phyloP scores from a whole-genome alignment of 1,139 yeast genomes.

The Lodderomyces oxycetoniae region DNA sequence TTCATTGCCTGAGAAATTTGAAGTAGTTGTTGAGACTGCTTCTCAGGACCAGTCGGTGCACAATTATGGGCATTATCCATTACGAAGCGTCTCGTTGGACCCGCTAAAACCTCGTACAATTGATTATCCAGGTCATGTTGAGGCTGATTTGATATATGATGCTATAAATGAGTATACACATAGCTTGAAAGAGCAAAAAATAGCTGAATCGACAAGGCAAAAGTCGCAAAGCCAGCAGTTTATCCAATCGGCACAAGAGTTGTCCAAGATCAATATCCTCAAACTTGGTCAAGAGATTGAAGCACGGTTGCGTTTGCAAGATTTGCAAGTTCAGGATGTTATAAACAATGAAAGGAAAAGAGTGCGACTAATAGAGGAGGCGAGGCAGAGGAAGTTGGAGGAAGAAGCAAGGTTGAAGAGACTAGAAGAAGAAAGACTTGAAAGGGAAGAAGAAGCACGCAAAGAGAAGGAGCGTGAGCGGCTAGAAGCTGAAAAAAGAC shows the following conservation, averaged over 20 bases:
- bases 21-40: conserved; percentile 15
- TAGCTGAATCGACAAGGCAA: not conserved
- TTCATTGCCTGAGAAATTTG: conserved; percentile 25
- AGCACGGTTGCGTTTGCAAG: conserved; percentile 15
- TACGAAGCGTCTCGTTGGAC: conserved; percentile 1
- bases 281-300: conserved; percentile 7
- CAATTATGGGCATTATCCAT: not conserved
- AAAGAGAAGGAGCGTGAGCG: conserved; percentile 11
- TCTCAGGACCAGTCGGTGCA: not conserved
- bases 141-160: conserved; percentile 7
- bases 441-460: conserved; percentile 15
- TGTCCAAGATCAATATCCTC: conserved; percentile 6
- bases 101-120: conserved; percentile 3
- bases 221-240: not conserved
- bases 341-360: conserved; percentile 18
- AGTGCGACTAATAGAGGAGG: conserved; percentile 14
- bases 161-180: conserved; percentile 9
- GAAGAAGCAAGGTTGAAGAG: conserved; percentile 11
- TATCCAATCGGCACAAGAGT: not conserved
- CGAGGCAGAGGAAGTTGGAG: conserved; percentile 10
- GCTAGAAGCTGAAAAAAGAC: conserved; percentile 12
- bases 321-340: conserved; percentile 16
- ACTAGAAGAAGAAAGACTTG: conserved; percentile 15
- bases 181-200: conserved; percentile 2
- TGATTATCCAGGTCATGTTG: conserved; percentile 2